Percentiles rank a stretch among this genome's conserved stretches.
These are phyloP conservation scores for Coffea humblotiana DNA, from an alignment of 305 asterid species.

Conservation along the genomic window DNA sequence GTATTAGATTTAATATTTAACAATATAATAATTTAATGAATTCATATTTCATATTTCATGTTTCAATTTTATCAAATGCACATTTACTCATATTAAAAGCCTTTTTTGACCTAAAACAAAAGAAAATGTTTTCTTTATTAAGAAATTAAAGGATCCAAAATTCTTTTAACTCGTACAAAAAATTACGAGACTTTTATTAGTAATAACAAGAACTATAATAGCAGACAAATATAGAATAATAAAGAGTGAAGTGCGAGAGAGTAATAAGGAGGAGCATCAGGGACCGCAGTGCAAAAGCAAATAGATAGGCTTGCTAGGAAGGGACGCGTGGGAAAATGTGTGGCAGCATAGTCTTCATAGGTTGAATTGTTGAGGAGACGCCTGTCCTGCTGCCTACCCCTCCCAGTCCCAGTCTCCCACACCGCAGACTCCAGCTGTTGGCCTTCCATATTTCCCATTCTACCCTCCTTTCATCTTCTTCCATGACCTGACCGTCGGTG, in stretches of 20 bases:
- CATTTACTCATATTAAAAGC: no score
- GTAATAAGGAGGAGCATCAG: neutral
- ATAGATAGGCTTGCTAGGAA: neutral
- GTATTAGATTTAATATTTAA: no score
- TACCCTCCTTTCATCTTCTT: neutral
- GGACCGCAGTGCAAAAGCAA: slow-evolving; percentile 5
- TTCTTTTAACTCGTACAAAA: neutral
- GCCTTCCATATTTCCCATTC: neutral
- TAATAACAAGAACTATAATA: no score
- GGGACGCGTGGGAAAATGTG: slow-evolving; percentile 10
- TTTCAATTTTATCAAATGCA: no score
- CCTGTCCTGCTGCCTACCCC: neutral
- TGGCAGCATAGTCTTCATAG: neutral
- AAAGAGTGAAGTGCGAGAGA: neutral
- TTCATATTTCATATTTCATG: no score
- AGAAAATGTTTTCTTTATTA: no score
- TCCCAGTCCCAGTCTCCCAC: neutral
- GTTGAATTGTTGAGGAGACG: slow-evolving; percentile 7
- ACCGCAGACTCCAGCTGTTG: neutral
- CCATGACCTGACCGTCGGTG: slow-evolving; percentile 1
- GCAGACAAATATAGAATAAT: neutral
- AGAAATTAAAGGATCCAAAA: no score
- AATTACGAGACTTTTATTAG: neutral
- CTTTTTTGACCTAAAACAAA: no score
- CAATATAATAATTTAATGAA: no score